A percentile compares a stretch with the other conserved stretches of the same genome.
These are phyloP conservation scores for Cladophialophora chaetospira DNA, from an alignment of 2,329 filamentous ascomycete genomes.

Conservation along the genomic window DNA sequence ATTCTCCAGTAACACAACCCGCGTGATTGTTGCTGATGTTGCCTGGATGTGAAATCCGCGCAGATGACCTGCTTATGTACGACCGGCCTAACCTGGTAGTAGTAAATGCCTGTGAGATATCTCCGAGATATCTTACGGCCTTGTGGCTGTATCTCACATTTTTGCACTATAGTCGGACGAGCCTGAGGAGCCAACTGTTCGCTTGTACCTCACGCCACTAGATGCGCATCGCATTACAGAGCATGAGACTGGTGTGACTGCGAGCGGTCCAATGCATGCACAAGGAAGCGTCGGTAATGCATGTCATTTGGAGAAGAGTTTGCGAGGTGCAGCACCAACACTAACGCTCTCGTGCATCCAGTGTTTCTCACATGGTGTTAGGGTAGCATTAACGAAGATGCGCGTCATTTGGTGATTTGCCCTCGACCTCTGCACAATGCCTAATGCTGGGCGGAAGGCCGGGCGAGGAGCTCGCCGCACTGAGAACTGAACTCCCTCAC, in stretches of 20 bases:
- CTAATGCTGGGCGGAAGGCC: too few species aligned
- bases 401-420: slow-evolving; percentile 3
- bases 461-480: neutral
- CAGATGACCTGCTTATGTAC: neutral
- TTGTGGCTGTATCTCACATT: neutral
- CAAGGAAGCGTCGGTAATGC: slow-evolving; percentile 6
- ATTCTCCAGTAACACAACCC: neutral
- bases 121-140: too few species aligned
- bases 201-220: neutral
- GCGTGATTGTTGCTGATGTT: neutral
- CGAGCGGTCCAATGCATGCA: neutral
- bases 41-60: neutral
- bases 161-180: too few species aligned
- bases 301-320: slow-evolving; percentile 8
- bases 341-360: neutral
- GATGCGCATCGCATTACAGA: neutral
- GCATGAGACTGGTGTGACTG: too few species aligned
- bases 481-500: neutral
- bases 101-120: too few species aligned
- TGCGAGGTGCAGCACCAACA: slow-evolving; percentile 1
- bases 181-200: too few species aligned
- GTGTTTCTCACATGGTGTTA: neutral
- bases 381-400: neutral
- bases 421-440: neutral
- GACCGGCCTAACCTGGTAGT: neutral